Percentiles rank a stretch among this genome's conserved stretches.
These are phyloP conservation scores for Monosporascus sp. DNA, from an alignment of 2,329 filamentous ascomycete genomes.

Conservation along the genomic window DNA sequence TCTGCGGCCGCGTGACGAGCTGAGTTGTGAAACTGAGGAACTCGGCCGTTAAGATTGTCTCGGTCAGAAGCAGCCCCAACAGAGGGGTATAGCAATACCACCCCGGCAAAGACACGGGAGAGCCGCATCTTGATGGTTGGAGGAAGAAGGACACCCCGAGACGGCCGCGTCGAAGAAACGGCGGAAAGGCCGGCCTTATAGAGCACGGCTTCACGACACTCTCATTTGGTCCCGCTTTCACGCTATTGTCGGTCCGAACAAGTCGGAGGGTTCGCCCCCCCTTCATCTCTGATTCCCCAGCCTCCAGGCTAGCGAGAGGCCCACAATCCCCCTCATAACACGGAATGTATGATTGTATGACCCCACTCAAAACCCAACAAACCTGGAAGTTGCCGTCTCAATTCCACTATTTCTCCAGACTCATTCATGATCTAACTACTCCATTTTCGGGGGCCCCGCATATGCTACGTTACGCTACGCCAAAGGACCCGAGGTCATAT, in stretches of 20 bases:
- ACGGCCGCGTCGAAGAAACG: background rate
- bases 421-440: too few species aligned
- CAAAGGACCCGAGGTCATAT: too few species aligned
- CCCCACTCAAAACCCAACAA: too few species aligned
- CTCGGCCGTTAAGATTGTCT: background rate
- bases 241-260: background rate
- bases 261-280: background rate
- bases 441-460: too few species aligned
- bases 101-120: background rate
- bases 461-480: too few species aligned
- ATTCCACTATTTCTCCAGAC: too few species aligned
- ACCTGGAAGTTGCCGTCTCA: too few species aligned
- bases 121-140: background rate
- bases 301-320: too few species aligned
- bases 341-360: too few species aligned
- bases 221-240: background rate
- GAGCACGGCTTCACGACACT: background rate
- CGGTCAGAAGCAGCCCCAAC: background rate
- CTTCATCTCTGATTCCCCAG: too few species aligned
- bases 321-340: too few species aligned
- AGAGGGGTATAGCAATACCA: background rate
- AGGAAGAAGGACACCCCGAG: background rate
- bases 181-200: background rate
- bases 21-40: slow-evolving; percentile 29
- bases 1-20: slow-evolving; percentile 28